Evolutionary conservation across 805 yeast genomes (phyloP).

Genomic region (Ogataea minuta): DNA sequence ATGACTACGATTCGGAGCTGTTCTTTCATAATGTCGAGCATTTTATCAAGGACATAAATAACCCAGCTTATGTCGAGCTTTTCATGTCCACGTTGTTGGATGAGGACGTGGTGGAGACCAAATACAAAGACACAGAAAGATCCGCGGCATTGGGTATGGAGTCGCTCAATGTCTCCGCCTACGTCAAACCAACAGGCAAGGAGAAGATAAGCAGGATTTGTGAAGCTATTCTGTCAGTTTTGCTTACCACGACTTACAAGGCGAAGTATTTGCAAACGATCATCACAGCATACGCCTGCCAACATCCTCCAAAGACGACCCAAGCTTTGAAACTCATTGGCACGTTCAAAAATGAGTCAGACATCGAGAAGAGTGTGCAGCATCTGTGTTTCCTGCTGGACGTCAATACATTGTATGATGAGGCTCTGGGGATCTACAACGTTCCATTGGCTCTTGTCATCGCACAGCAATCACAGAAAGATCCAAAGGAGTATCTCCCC

Average conservation of each 20-base stretch:
- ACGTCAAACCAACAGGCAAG: conserved; percentile 20
- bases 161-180: conserved; percentile 1
- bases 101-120: conserved; percentile 79
- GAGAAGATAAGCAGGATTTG: conserved; percentile 74
- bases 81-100: conserved; percentile 83
- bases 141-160: not conserved
- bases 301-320: conserved; percentile 78
- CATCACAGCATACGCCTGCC: conserved; percentile 89
- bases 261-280: conserved; percentile 68
- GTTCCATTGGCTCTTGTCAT: conserved; percentile 74
- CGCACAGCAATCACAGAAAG: conserved; percentile 96
- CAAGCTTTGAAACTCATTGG: conserved; percentile 71
- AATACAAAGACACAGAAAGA: conserved; percentile 68
- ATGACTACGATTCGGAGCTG: conserved; percentile 77
- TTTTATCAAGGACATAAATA: conserved; percentile 68
- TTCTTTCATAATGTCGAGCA: conserved; percentile 62
- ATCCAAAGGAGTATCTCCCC: conserved; percentile 95
- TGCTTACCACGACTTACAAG: conserved; percentile 50
- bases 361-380: conserved; percentile 61
- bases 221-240: conserved; percentile 58
- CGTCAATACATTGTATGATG: conserved; percentile 75
- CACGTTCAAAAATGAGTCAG: conserved; percentile 43
- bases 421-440: conserved; percentile 79
- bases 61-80: conserved; percentile 76
- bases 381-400: conserved; percentile 91